Conservation (phyloP, 495 filamentous ascomycete species). For the Neurospora pannonica region DNA sequence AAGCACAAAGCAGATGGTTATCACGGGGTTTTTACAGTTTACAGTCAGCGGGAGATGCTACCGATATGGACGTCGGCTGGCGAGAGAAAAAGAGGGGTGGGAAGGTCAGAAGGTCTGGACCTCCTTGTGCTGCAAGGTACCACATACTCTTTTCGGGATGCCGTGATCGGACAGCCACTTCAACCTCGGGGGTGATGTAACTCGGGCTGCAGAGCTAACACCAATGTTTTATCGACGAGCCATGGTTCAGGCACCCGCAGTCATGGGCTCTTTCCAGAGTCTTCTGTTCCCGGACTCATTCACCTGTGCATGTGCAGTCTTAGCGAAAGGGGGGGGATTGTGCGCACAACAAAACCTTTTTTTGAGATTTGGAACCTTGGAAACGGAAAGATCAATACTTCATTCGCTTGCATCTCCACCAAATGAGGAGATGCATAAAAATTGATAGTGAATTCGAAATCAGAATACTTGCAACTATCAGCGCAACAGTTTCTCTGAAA, state of each 20-base stretch:
- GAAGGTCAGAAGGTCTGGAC: neutral
- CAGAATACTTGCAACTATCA: neutral
- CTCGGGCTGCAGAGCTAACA: neutral
- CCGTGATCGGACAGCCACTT: neutral
- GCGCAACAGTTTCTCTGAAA: neutral
- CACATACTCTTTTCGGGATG: neutral
- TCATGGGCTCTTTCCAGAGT: neutral
- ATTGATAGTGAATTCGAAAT: neutral
- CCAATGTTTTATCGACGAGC: neutral
- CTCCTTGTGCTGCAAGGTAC: neutral
- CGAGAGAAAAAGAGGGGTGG: neutral
- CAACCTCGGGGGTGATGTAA: neutral
- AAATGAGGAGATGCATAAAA: neutral
- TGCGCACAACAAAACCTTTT: too few relatives aligned
- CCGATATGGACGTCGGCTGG: neutral
- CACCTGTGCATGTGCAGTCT: too few relatives aligned
- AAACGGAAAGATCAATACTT: neutral
- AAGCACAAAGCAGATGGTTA: neutral
- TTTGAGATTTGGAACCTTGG: neutral
- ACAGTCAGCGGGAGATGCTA: neutral
- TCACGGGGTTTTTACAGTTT: neutral
- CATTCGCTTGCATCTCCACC: neutral
- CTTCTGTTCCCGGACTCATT: neutral
- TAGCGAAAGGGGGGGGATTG: too few relatives aligned
- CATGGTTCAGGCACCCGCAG: neutral